Percentiles rank a stretch among this genome's conserved stretches.
Evolutionary conservation across 371 early-diverging fungal genomes (phyloP).

Genomic region (Mortierella sp.): DNA sequence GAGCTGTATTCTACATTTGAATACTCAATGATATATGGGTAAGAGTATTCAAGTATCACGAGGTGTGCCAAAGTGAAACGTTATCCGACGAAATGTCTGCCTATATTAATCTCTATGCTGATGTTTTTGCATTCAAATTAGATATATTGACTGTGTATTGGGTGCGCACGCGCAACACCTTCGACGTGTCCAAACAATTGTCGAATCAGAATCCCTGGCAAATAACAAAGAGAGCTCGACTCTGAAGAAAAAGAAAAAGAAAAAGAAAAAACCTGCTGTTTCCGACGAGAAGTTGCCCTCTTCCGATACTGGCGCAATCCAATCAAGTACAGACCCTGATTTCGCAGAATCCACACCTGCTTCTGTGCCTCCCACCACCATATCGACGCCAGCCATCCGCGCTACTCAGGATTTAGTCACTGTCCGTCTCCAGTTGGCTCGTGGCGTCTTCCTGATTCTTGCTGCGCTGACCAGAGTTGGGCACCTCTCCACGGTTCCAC

Average conservation of each 20-base stretch:
- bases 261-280: conserved; percentile 6
- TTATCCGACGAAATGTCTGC: background rate
- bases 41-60: conserved; percentile 16
- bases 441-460: conserved; percentile 32
- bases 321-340: background rate
- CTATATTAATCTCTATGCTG: background rate
- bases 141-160: conserved; percentile 55
- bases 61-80: too few species aligned
- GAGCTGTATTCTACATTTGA: conserved; percentile 79
- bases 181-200: conserved; percentile 50
- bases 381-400: conserved; percentile 29
- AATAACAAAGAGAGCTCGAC: background rate
- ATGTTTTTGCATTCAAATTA: background rate
- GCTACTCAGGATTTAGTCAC: conserved; percentile 11
- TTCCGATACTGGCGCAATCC: background rate
- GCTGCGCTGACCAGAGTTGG: conserved; percentile 58
- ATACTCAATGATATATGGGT: conserved; percentile 76
- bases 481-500: conserved; percentile 57
- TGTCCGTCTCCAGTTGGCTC: conserved; percentile 19
- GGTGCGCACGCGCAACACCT: conserved; percentile 56
- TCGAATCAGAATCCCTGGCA: background rate
- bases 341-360: background rate
- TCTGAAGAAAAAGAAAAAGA: conserved; percentile 28
- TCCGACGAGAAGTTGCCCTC: background rate
- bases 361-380: background rate